These are phyloP conservation scores for Yarrowia phangngaensis DNA, from an alignment of 805 yeast species.

Conservation along the genomic window DNA sequence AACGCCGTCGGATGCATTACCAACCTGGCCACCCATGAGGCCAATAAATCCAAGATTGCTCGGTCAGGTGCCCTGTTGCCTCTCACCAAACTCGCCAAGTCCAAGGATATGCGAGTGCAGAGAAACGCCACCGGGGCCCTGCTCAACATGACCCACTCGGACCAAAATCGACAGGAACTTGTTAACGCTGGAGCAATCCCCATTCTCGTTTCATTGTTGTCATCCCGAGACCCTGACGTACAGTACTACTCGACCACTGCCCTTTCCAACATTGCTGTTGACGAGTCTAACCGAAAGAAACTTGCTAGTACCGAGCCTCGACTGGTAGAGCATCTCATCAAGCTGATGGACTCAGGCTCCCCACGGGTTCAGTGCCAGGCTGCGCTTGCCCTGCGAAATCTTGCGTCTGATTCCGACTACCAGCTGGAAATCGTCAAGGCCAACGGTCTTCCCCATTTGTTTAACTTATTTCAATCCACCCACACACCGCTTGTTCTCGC, in stretches of 20 bases:
- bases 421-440: slow-evolving; percentile 94
- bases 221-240: slow-evolving; percentile 89
- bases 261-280: slow-evolving; percentile 93
- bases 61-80: slow-evolving; percentile 94
- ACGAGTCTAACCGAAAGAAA: slow-evolving; percentile 82
- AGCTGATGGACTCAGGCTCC: slow-evolving; percentile 85
- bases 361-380: slow-evolving; percentile 99
- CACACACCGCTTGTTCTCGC: slow-evolving; percentile 92
- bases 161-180: slow-evolving; percentile 91
- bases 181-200: slow-evolving; percentile 99
- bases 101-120: slow-evolving; percentile 92
- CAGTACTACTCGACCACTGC: slow-evolving; percentile 99
- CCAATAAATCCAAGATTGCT: slow-evolving; percentile 92
- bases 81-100: slow-evolving; percentile 87
- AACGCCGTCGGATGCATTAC: slow-evolving; percentile 99
- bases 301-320: slow-evolving; percentile 90
- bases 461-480: slow-evolving; percentile 79
- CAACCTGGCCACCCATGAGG: slow-evolving; percentile 95
- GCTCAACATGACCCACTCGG: slow-evolving; percentile 96
- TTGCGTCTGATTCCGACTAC: slow-evolving; percentile 93
- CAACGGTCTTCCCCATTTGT: slow-evolving; percentile 91
- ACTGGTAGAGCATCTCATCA: slow-evolving; percentile 79
- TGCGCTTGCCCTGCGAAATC: slow-evolving; percentile 87
- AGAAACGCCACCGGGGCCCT: slow-evolving; percentile 98
- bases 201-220: slow-evolving; percentile 78